Conservation (phyloP, 768 basidiomycete species). For the Artomyces pyxidatus region DNA sequence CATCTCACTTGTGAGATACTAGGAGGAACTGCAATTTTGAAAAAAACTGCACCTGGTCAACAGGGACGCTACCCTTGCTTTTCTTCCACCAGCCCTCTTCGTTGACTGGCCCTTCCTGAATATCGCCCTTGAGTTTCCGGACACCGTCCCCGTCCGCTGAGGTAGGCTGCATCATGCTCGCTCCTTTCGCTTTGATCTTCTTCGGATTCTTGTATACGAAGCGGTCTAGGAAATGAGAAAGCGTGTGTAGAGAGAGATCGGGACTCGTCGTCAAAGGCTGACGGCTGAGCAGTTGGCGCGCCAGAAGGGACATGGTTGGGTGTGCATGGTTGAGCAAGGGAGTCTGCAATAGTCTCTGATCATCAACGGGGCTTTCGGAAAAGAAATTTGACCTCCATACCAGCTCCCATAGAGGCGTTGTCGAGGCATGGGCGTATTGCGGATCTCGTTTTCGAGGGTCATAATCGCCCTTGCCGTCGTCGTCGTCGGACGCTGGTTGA, state of each 20-base stretch:
- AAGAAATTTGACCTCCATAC: slow-evolving; percentile 35
- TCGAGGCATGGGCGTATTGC: slow-evolving; percentile 71
- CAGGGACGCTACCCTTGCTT: slow-evolving; percentile 65
- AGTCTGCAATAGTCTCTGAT: slow-evolving; percentile 33
- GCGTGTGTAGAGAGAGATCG: slow-evolving; percentile 87
- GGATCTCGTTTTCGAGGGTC: slow-evolving; percentile 91
- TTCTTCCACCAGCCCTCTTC: slow-evolving; percentile 67
- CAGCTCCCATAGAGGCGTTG: slow-evolving; percentile 84
- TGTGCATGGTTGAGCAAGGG: slow-evolving; percentile 85
- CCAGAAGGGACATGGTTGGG: slow-evolving; percentile 81
- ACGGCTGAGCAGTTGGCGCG: slow-evolving; percentile 67
- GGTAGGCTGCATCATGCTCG: slow-evolving; percentile 93
- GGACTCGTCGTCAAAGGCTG: slow-evolving; percentile 74
- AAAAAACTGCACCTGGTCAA: slow-evolving; percentile 87
- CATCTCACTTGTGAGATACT: too few relatives aligned
- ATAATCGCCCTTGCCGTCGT: slow-evolving; percentile 36
- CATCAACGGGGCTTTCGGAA: background rate
- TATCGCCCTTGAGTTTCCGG: slow-evolving; percentile 60
- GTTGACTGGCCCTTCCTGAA: slow-evolving; percentile 50
- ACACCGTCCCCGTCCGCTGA: slow-evolving; percentile 60
- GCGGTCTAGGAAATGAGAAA: slow-evolving; percentile 91
- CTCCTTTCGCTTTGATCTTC: slow-evolving; percentile 59
- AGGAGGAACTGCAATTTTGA: too few relatives aligned
- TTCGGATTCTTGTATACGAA: slow-evolving; percentile 98
- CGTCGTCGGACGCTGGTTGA: background rate